Evolutionary conservation across 108 stramenopile genomes (phyloP), one percentile per base, ranked within the genome.

Genomic region (Cyclotella cryptica): DNA sequence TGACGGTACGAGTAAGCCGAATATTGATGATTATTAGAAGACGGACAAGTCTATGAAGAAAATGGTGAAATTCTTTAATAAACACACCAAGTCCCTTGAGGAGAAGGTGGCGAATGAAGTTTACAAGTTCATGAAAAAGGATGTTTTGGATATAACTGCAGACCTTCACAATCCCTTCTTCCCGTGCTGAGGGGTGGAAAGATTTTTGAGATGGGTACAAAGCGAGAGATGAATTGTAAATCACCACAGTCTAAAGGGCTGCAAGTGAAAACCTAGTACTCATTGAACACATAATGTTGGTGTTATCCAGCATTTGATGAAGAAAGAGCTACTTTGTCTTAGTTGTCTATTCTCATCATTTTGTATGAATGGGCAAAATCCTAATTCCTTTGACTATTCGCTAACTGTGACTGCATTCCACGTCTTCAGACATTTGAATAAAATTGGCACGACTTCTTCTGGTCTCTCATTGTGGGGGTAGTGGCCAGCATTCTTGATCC

Each of bases 51-150:
- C 85, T 14, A 79, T 90, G 40, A 83, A 87, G 45, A 71, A 83
- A 26, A 82, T 93, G 47, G 71, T 89, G 7, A 47, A 69, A 15
- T 85, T 79, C 52, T 79, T 90, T 62, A 77, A 84, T 27, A 71
- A 85, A 15, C 89, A 86, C 65, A 85, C 87, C 0, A 54, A 86
- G 27, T 77, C 85, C 30, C 52, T 93, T 18, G 79, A 76, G 26
- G 76, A 83, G n/a, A 63, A 83, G 53, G 77, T 90, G 30, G 70
- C 89, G 19, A 81, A 87, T 21, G 89, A 90, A 49, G 72, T 93
- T 7, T 70, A 89, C 43, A 90, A 89, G 28, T 93, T 93, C 78
- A 74, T 93, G 54, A 73, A 89, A 41, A 77, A 88, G 10, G 84
- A 90, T 64, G 81, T 93, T 6, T 60, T 93, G 49, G 83, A 83